Conservation (phyloP, 441 rosid species). For the Aquilaria agallochum region DNA sequence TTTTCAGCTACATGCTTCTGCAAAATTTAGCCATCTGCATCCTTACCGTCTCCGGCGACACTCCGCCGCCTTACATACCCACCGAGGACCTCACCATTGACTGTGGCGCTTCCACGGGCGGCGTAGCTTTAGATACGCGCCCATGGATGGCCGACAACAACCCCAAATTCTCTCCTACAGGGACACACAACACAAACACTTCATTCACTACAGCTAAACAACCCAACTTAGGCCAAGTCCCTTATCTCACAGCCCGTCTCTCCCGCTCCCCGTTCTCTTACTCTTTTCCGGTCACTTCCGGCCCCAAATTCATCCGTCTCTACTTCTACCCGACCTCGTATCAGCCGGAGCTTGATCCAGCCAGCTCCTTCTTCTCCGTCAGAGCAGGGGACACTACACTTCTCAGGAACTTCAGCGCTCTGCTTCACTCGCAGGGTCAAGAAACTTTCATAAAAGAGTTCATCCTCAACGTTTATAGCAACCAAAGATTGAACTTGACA, state of each 20-base stretch:
- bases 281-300: constrained; percentile 20
- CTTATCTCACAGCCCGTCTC: constrained; percentile 18
- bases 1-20: no score
- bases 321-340: constrained; percentile 17
- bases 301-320: constrained; percentile 30
- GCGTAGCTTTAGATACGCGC: not conserved
- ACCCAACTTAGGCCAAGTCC: not conserved
- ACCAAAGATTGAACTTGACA: not conserved
- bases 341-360: not conserved
- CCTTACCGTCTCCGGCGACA: no score
- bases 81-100: not conserved
- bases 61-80: not conserved
- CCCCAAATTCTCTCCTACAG: constrained; percentile 5
- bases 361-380: constrained; percentile 25
- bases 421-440: not conserved
- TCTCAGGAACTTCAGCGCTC: constrained; percentile 33
- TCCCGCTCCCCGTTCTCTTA: constrained; percentile 28
- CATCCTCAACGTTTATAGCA: constrained; percentile 5
- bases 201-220: not conserved
- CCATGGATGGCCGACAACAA: constrained; percentile 2
- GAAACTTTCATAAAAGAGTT: constrained; percentile 15
- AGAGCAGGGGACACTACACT: constrained; percentile 20
- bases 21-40: no score
- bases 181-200: not conserved
- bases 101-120: not conserved